These are phyloP conservation scores for Ceratocystis cubensis DNA, from an alignment of 2,329 filamentous ascomycete genomes.

Conservation along the genomic window DNA sequence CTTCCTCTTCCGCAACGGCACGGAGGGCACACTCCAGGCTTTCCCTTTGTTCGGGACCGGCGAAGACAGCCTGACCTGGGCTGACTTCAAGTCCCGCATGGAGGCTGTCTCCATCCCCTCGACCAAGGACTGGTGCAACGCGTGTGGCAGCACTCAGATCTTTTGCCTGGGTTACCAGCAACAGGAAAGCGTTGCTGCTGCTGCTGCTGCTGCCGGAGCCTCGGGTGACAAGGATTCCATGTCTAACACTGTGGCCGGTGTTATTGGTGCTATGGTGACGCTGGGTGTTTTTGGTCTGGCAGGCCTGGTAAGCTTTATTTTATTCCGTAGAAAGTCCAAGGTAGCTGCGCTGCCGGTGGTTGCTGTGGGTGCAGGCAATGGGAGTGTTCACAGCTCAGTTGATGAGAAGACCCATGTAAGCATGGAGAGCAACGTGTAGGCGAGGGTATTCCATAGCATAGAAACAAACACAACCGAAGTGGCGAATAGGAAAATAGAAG, in stretches of 20 bases:
- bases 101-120: conserved; percentile 25
- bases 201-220: conserved; percentile 11
- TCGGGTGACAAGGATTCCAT: conserved; percentile 23
- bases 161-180: conserved; percentile 28
- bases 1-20: conserved; percentile 30
- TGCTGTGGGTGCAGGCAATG: background rate
- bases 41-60: conserved; percentile 27
- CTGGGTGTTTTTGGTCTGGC: conserved; percentile 24
- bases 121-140: conserved; percentile 27
- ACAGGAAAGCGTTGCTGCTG: conserved; percentile 19
- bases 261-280: conserved; percentile 28
- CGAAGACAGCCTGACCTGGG: conserved; percentile 26
- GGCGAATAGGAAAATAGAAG: background rate
- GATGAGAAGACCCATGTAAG: conserved; percentile 13
- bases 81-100: conserved; percentile 26
- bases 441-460: background rate
- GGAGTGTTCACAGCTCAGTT: conserved; percentile 15
- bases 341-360: background rate
- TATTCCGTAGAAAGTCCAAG: conserved; percentile 24
- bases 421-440: conserved; percentile 14
- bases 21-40: conserved; percentile 25
- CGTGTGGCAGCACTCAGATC: conserved; percentile 25
- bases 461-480: background rate
- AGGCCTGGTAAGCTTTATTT: conserved; percentile 23
- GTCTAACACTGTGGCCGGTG: conserved; percentile 29